Percentiles rank a stretch among this genome's conserved stretches.
These are phyloP conservation scores for Lophium mytilinum DNA, from an alignment of 495 filamentous ascomycete genomes.

Conservation along the genomic window DNA sequence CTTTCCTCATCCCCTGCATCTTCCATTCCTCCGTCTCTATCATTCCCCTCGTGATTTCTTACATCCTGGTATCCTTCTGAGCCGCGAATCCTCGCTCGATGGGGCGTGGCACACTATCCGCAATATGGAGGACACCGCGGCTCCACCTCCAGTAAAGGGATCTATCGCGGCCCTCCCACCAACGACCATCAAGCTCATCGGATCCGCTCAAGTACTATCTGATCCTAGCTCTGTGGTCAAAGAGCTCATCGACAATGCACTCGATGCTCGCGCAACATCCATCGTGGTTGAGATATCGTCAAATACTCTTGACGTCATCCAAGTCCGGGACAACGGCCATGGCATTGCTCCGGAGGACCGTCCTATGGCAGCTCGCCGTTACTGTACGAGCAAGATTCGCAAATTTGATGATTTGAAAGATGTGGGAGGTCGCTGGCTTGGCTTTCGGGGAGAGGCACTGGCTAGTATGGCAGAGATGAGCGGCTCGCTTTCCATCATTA, in stretches of 20 bases:
- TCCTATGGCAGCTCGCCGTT: constrained; percentile 53
- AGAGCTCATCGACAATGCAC: constrained; percentile 84
- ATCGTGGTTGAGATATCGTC: constrained; percentile 64
- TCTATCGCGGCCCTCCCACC: constrained; percentile 61
- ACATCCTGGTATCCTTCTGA: too few relatives aligned
- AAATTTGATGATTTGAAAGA: constrained; percentile 60
- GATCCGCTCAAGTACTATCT: constrained; percentile 64
- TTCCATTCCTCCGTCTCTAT: too few relatives aligned
- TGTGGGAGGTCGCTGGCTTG: constrained; percentile 60
- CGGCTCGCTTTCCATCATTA: constrained; percentile 56
- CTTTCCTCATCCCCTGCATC: too few relatives aligned
- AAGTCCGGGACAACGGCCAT: constrained; percentile 81
- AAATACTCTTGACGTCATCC: constrained; percentile 70
- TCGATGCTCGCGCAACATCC: constrained; percentile 70
- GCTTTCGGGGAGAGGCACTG: constrained; percentile 83
- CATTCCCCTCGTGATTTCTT: too few relatives aligned
- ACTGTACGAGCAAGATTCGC: constrained; percentile 81
- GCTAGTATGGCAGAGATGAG: constrained; percentile 68
- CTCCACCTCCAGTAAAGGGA: constrained; percentile 32
- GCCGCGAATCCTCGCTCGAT: background rate
- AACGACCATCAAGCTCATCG: constrained; percentile 56
- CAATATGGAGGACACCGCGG: background rate
- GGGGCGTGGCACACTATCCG: background rate
- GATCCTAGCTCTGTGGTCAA: constrained; percentile 70
- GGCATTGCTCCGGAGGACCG: constrained; percentile 70